These are phyloP conservation scores for Paxillus ammoniavirescens DNA, from an alignment of 768 basidiomycete species.

Conservation along the genomic window DNA sequence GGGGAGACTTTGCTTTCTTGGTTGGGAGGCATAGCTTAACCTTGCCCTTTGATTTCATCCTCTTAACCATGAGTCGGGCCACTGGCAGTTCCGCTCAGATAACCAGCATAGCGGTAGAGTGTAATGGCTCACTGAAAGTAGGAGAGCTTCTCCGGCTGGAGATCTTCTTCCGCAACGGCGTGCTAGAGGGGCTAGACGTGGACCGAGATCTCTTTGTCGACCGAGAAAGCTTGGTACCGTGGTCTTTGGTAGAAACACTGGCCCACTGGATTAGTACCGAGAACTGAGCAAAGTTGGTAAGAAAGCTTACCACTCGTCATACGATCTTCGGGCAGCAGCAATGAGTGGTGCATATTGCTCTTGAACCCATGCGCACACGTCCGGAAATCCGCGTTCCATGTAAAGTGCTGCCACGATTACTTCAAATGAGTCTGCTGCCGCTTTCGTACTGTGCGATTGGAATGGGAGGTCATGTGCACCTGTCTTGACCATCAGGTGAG, in stretches of 20 bases:
- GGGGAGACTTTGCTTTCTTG: conserved; percentile 16
- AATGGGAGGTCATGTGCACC: conserved; percentile 24
- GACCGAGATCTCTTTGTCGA: conserved; percentile 14
- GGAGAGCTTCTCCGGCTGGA: conserved; percentile 17
- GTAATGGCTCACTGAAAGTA: conserved; percentile 19
- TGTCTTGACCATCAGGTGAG: conserved; percentile 36
- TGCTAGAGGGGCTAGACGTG: conserved; percentile 3
- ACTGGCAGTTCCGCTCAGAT: conserved; percentile 16
- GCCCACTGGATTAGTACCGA: conserved; percentile 7
- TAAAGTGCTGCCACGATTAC: conserved; percentile 45
- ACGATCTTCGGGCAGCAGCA: conserved; percentile 27
- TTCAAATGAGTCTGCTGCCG: conserved; percentile 47
- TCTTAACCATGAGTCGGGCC: conserved; percentile 24
- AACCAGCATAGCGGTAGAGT: neutral
- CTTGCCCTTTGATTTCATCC: conserved; percentile 28
- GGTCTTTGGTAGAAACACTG: conserved; percentile 11
- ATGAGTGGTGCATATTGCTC: conserved; percentile 40
- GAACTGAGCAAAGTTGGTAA: neutral
- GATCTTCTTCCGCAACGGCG: conserved; percentile 18
- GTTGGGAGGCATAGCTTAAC: conserved; percentile 18
- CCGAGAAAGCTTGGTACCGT: neutral
- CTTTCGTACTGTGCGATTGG: conserved; percentile 31
- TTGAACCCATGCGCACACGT: conserved; percentile 38
- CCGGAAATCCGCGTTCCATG: conserved; percentile 37
- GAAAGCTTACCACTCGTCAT: conserved; percentile 23